Percentiles rank a stretch among this genome's conserved stretches.
Conservation (phyloP, 352 stramenopile species). For the Pythium vanterpoolii region DNA sequence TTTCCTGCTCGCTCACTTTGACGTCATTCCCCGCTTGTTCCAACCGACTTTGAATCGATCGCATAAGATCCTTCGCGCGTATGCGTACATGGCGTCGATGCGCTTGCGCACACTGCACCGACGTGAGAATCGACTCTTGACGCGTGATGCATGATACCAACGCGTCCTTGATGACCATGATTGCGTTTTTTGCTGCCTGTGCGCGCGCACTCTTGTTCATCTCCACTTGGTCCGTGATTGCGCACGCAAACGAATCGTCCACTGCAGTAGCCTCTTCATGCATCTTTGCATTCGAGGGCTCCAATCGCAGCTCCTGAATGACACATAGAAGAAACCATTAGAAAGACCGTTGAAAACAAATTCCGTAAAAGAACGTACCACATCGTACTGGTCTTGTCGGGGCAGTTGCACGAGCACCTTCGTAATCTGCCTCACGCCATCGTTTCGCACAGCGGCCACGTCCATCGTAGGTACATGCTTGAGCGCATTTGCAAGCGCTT, state of each 20-base stretch:
- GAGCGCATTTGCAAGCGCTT: constrained; percentile 21
- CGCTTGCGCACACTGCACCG: constrained; percentile 11
- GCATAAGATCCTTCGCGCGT: constrained; percentile 27
- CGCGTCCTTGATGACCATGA: constrained; percentile 37
- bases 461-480: constrained; percentile 12
- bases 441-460: constrained; percentile 4
- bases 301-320: constrained; percentile 17
- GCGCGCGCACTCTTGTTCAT: constrained; percentile 25
- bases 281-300: constrained; percentile 13
- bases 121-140: constrained; percentile 31
- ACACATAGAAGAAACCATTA: background rate
- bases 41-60: constrained; percentile 21
- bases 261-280: constrained; percentile 5
- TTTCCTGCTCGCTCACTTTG: constrained; percentile 18
- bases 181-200: constrained; percentile 35
- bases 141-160: constrained; percentile 39
- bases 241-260: constrained; percentile 11
- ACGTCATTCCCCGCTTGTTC: constrained; percentile 14
- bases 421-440: constrained; percentile 19
- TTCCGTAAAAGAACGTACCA: constrained; percentile 6
- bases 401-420: constrained; percentile 19
- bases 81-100: constrained; percentile 20
- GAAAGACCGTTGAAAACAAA: background rate
- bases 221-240: constrained; percentile 9
- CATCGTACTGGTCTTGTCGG: constrained; percentile 13